Percentiles rank a stretch among this genome's conserved stretches.
Evolutionary conservation across 257 asterid species (phyloP).

Genomic region (Vinca minor): DNA sequence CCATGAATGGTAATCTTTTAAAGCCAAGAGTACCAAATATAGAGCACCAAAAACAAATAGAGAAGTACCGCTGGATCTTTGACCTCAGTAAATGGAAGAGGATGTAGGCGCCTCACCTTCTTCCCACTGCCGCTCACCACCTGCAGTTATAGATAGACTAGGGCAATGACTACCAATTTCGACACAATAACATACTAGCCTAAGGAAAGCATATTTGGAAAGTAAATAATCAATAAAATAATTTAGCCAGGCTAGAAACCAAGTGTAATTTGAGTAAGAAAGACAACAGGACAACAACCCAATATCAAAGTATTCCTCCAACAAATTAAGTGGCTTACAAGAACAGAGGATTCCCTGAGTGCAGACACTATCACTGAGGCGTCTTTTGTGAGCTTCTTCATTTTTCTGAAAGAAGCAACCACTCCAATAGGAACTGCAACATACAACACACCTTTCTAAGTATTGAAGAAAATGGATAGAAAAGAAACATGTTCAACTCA

Average conservation of each 20-base stretch:
- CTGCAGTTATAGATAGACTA: slow-evolving; percentile 37
- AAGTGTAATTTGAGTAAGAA: neutral
- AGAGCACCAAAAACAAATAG: slow-evolving; percentile 5
- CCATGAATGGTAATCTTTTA: neutral
- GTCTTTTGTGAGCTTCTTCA: slow-evolving; percentile 82
- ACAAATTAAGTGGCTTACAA: slow-evolving; percentile 44
- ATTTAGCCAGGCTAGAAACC: neutral
- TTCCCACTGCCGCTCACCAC: slow-evolving; percentile 71
- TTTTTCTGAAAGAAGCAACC: slow-evolving; percentile 70
- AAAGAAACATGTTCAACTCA: neutral
- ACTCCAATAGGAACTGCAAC: slow-evolving; percentile 86
- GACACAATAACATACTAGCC: no score
- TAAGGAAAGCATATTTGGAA: neutral
- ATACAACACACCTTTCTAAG: slow-evolving; percentile 20
- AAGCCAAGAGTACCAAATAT: neutral
- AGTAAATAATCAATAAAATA: no score
- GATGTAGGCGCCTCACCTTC: slow-evolving; percentile 76
- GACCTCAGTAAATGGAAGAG: slow-evolving; percentile 53
- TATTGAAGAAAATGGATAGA: slow-evolving; percentile 1
- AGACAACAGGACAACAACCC: neutral
- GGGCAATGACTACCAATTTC: neutral
- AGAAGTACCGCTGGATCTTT: slow-evolving; percentile 71
- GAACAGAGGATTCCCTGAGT: slow-evolving; percentile 63
- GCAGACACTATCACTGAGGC: slow-evolving; percentile 57
- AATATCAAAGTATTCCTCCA: slow-evolving; percentile 1